Base-by-base conservation (phyloP, 2,329 filamentous ascomycete genomes). In the Myriangium duriaei region DNA sequence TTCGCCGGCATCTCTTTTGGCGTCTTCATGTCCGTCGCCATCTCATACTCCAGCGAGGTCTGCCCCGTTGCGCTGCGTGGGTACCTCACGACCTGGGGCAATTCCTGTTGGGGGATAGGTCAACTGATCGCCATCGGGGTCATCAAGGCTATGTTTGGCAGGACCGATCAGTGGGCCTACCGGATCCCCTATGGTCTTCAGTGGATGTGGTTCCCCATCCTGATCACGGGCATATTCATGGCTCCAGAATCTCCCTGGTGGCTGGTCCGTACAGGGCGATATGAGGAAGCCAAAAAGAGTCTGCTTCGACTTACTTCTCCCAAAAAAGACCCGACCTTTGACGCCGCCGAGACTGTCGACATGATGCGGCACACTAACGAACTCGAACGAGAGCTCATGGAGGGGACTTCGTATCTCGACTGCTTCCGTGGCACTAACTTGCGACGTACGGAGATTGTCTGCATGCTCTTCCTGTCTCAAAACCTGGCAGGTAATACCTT, bases 181-280 rank as follows among this genome's bases (percentile, higher is more conserved):
- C 68, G 76, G 32, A 79, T 81, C 39, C 79, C 80, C 1, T 83
- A 79, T 47, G 78, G 72, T 1, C 61, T 84, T 28, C 80, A 85
- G 60, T 85, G 80, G 79, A 80, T 84, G 64, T 84, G 79, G 79
- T n/a, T n/a, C n/a, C n/a, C n/a, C n/a, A n/a, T n/a, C n/a, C n/a
- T n/a, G 12, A 62, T 83, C 18, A 69, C 75, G 30, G 57, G 79
- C 36, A 56, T 72, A 46, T 71, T 58, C 49, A 43, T 69, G 38
- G 63, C 64, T 0, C 67, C 67, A 11, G 62, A 72, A 52, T 65
- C 61, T 0, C 69, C 69, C 2, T 72, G 67, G 66, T 72, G 69
- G 69, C 56, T 72, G 3, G 59, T 67, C 18, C 68, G 69, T 40
- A 62, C 65, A 47, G 68, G 68, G 1, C 57, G 57, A 4, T 49